Conservation (phyloP, 768 basidiomycete genomes). For the Harrya chromipes region DNA sequence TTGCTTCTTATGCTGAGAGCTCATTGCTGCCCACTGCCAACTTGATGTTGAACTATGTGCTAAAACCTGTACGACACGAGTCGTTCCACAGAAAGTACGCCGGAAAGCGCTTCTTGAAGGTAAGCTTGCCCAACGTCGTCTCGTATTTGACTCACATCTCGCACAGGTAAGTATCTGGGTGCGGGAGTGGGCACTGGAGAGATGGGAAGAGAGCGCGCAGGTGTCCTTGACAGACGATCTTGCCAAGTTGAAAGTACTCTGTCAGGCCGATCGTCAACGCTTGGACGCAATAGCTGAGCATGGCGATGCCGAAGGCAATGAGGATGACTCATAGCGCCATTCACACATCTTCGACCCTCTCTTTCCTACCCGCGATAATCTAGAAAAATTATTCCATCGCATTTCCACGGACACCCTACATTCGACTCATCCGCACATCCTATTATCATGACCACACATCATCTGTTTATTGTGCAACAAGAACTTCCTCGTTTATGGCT, state of each 20-base stretch:
- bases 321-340: constrained; percentile 15
- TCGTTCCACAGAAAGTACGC: constrained; percentile 89
- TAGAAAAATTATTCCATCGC: constrained; percentile 21
- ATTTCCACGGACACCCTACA: constrained; percentile 29
- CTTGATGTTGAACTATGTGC: constrained; percentile 83
- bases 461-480: constrained; percentile 30
- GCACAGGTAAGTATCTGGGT: constrained; percentile 77
- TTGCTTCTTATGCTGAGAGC: constrained; percentile 79
- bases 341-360: neutral
- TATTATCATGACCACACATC: constrained; percentile 19
- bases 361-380: constrained; percentile 10
- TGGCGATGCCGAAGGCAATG: constrained; percentile 8
- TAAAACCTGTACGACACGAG: constrained; percentile 68
- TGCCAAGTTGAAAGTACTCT: constrained; percentile 28
- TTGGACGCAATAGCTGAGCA: constrained; percentile 11
- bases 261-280: constrained; percentile 18
- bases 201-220: constrained; percentile 62
- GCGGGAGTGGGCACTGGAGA: constrained; percentile 77
- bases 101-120: constrained; percentile 80
- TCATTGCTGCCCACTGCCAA: constrained; percentile 79
- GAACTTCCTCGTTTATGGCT: constrained; percentile 19
- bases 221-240: constrained; percentile 62
- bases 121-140: constrained; percentile 28
- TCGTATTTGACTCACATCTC: neutral
- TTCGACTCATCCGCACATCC: constrained; percentile 19